Conservation (phyloP, 306 rosid species). For the Glycyrrhiza uralensis region DNA sequence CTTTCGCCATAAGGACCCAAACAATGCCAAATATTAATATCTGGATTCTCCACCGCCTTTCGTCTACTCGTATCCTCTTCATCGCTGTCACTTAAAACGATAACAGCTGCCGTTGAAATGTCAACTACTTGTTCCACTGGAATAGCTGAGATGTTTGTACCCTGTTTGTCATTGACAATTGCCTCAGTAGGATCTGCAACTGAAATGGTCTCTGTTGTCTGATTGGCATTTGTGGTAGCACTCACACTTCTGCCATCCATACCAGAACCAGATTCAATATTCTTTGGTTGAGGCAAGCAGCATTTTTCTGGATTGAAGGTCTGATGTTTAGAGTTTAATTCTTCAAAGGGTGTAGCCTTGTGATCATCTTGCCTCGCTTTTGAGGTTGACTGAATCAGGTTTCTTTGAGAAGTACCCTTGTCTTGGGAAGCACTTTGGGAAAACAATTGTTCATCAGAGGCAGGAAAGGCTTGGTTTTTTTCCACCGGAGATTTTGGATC, state of each 20-base stretch:
- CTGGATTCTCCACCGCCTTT: slow-evolving; percentile 31
- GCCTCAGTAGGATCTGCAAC: neutral
- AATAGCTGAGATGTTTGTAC: neutral
- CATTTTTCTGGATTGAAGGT: neutral
- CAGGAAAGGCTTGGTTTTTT: slow-evolving; percentile 5
- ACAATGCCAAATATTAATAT: slow-evolving; percentile 40
- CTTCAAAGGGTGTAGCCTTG: slow-evolving; percentile 3
- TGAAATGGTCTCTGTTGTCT: neutral
- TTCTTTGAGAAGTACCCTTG: slow-evolving; percentile 13
- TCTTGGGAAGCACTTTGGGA: slow-evolving; percentile 5
- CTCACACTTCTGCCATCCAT: neutral
- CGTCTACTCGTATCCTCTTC: slow-evolving; percentile 11
- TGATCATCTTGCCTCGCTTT: neutral
- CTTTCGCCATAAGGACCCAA: slow-evolving; percentile 45
- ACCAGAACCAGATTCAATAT: slow-evolving; percentile 18
- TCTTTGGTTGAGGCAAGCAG: neutral
- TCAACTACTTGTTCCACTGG: neutral
- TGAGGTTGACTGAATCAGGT: slow-evolving; percentile 4
- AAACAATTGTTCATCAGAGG: slow-evolving; percentile 17
- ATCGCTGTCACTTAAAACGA: slow-evolving; percentile 36
- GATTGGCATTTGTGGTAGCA: neutral
- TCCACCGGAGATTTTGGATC: slow-evolving; percentile 18
- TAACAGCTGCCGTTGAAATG: neutral
- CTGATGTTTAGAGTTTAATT: neutral
- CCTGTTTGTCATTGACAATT: slow-evolving; percentile 18